Evolutionary conservation across 73 alveolate genomes (phyloP).

Genomic region (Paraurostyla sp.): DNA sequence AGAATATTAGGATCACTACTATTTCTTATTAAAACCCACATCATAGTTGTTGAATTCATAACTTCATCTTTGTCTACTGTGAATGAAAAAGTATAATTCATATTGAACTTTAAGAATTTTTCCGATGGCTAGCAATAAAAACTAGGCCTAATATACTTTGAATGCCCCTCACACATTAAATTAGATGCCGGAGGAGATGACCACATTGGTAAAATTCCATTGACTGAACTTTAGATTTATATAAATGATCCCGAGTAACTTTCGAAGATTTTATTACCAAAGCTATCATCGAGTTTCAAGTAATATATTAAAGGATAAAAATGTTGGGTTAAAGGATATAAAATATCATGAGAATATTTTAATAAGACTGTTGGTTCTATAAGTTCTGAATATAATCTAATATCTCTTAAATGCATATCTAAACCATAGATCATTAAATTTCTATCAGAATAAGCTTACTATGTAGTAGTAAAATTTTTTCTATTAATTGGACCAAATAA

Average conservation of each 20-base stretch:
- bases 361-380: background rate
- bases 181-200: background rate
- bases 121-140: background rate
- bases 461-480: no score
- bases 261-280: background rate
- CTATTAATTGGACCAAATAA: no score
- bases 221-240: background rate
- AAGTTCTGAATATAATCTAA: background rate
- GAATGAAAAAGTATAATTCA: background rate
- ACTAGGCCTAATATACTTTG: background rate
- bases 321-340: background rate
- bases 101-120: background rate
- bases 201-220: background rate
- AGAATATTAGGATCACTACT: background rate
- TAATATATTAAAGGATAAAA: background rate
- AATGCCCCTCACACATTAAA: background rate
- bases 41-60: background rate
- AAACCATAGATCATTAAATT: background rate
- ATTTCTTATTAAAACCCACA: background rate
- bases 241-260: background rate
- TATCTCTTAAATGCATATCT: background rate
- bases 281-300: background rate
- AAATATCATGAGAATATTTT: background rate
- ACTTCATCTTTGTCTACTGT: background rate
- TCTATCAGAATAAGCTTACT: background rate